A percentile compares a stretch with the other conserved stretches of the same genome.
Conservation (phyloP, 305 asterid species). For the Solanum hybrid region DNA sequence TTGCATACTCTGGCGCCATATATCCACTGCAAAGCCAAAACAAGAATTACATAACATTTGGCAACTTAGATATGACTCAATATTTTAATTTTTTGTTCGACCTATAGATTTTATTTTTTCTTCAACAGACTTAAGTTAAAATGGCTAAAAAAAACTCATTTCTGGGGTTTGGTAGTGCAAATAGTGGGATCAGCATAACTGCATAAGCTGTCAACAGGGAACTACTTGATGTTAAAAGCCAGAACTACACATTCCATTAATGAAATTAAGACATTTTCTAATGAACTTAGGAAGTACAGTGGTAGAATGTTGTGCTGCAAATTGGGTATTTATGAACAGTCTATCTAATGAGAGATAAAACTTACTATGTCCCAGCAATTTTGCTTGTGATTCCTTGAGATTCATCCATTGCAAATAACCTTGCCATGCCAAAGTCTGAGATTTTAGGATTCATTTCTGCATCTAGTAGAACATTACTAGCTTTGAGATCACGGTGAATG, state of each 20-base stretch:
- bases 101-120: not conserved
- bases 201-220: not conserved
- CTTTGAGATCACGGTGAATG: slow-evolving; percentile 19
- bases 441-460: slow-evolving; percentile 12
- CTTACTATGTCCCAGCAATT: slow-evolving; percentile 13
- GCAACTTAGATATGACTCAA: not conserved
- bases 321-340: not conserved
- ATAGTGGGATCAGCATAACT: not conserved
- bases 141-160: not conserved
- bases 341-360: not conserved
- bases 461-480: slow-evolving; percentile 10
- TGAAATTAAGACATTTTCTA: not conserved
- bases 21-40: slow-evolving; percentile 15
- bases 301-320: not conserved
- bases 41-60: not conserved
- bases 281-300: not conserved
- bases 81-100: not conserved
- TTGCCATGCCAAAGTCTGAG: slow-evolving; percentile 17
- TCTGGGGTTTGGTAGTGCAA: not conserved
- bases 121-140: not conserved
- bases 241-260: not conserved
- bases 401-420: not conserved
- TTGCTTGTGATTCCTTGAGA: not conserved
- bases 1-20: not conserved
- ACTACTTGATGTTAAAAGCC: not conserved